phyloP scores from a whole-genome alignment of 495 filamentous ascomycete species.

The Penicillium salamii region DNA sequence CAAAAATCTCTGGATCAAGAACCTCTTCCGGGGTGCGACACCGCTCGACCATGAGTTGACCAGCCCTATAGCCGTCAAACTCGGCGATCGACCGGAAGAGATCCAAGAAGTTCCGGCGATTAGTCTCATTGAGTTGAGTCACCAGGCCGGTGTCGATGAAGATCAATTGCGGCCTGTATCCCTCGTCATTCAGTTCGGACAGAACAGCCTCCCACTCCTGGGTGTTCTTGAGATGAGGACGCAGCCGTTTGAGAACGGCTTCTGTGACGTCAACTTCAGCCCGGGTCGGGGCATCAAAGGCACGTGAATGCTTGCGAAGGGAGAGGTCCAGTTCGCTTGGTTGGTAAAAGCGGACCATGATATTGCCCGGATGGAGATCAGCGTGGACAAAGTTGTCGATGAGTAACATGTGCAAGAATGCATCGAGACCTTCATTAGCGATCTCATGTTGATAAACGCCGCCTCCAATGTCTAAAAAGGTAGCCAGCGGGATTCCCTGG shows the following conservation, averaged over 20 bases:
- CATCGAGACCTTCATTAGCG: slow-evolving; percentile 91
- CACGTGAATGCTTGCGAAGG: slow-evolving; percentile 49
- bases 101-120: slow-evolving; percentile 90
- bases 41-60: slow-evolving; percentile 92
- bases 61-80: slow-evolving; percentile 95
- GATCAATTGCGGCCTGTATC: slow-evolving; percentile 89
- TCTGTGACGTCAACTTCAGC: slow-evolving; percentile 76
- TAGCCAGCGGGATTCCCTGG: slow-evolving; percentile 84
- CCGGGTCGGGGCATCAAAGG: slow-evolving; percentile 49
- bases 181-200: slow-evolving; percentile 76
- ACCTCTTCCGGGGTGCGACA: slow-evolving; percentile 89
- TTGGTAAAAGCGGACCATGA: slow-evolving; percentile 99
- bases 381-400: slow-evolving; percentile 98
- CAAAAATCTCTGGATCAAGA: slow-evolving; percentile 83
- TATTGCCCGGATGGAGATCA: slow-evolving; percentile 98
- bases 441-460: slow-evolving; percentile 93
- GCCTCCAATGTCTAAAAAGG: slow-evolving; percentile 86
- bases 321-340: slow-evolving; percentile 66
- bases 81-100: slow-evolving; percentile 95
- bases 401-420: slow-evolving; percentile 96
- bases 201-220: slow-evolving; percentile 72
- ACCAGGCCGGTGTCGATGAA: slow-evolving; percentile 98
- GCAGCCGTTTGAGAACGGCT: slow-evolving; percentile 72
- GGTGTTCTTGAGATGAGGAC: slow-evolving; percentile 63
- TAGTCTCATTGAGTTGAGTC: slow-evolving; percentile 83